Evolutionary conservation across 2,329 filamentous ascomycete species (phyloP), one percentile per base, ranked within the genome.

Genomic region (Ambrosiella xylebori): DNA sequence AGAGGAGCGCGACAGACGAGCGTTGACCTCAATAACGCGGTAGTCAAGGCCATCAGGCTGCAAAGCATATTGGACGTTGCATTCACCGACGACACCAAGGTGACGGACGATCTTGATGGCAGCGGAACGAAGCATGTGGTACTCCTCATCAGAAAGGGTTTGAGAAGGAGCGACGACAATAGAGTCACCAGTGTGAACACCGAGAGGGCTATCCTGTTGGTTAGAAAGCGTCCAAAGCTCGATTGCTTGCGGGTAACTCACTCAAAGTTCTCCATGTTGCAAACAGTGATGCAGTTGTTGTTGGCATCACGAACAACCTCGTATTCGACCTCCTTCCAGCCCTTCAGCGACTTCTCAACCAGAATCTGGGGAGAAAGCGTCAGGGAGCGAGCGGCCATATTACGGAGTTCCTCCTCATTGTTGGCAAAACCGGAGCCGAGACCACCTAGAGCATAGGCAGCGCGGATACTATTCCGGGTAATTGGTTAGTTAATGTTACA

Each of bases 321-420:
- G 68, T 97, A 98, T 72, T 98, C 93, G 55, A 96, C 85, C 73
- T 98, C 93, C 74, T 98, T 98, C 93, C 93, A 98, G 71, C 93
- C 93, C 78, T 96, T 97, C 65, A 98, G 82, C 56, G 89, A 95
- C 74, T 97, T 97, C 77, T 98, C 93, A 60, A 98, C 90, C 68
- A 98, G 73, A 66, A 98, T 96, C 72, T 98, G 93, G 54, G 93
- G 91, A 1, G 91, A 91, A 40, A 97, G 80, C 50, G 90, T 95
- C 60, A 98, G 79, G 52, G 91, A 97, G 63, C 88, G 84, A 62
- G 93, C 90, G 63, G 90, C 86, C 78, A 98, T 79, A 72, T 97
- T 89, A 69, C 87, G 85, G 60, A 98, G 82, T 74, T 98, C 93
- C 67, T 96, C 89, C 65, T 85, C 78, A 72, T 95, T 93, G 73